Conservation (phyloP, 2,329 filamentous ascomycete genomes). For the Pseudocercospora fijiensis region DNA sequence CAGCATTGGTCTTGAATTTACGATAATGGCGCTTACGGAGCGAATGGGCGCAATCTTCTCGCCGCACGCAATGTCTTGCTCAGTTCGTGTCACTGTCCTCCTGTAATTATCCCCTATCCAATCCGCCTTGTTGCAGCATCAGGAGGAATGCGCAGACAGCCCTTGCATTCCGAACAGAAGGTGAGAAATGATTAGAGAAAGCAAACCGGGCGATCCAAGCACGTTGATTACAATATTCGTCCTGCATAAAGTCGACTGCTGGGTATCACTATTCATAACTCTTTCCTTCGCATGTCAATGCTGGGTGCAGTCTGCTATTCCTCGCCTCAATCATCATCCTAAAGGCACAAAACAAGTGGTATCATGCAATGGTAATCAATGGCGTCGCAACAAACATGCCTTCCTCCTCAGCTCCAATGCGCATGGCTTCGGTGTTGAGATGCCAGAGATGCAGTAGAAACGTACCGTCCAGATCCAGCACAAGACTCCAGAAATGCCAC, state of each 20-base stretch:
- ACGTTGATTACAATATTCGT: constrained; percentile 5
- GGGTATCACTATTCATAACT: constrained; percentile 27
- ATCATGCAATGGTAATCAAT: background rate
- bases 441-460: background rate
- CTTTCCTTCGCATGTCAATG: constrained; percentile 4
- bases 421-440: background rate
- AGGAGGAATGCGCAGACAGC: background rate
- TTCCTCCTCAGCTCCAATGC: background rate
- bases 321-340: background rate
- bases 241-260: constrained; percentile 17
- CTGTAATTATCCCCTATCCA: constrained; percentile 21
- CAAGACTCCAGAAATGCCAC: background rate
- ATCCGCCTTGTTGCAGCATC: background rate
- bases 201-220: background rate
- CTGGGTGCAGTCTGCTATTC: background rate
- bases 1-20: constrained; percentile 21
- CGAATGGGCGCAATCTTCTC: constrained; percentile 20
- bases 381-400: background rate
- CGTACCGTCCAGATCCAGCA: background rate
- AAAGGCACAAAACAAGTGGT: background rate
- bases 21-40: constrained; percentile 27
- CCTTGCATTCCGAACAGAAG: background rate
- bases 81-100: constrained; percentile 4
- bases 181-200: background rate
- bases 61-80: background rate